phyloP scores from a whole-genome alignment of 192 early-diverging fungal species.

The Podila verticillata region DNA sequence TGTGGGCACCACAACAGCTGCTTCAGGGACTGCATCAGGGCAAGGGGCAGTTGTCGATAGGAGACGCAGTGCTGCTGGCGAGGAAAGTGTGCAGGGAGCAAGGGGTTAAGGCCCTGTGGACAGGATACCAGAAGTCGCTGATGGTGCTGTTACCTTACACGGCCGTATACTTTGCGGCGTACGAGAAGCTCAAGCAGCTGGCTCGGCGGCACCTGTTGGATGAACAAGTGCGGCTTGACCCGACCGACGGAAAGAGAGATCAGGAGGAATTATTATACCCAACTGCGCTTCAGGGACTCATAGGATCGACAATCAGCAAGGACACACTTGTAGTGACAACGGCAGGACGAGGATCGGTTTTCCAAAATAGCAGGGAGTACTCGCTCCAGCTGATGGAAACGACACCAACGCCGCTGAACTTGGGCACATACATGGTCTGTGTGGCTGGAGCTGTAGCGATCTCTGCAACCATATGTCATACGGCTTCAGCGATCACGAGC shows the following conservation, averaged over 20 bases:
- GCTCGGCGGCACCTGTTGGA: slow-evolving; percentile 4
- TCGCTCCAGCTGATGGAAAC: background rate
- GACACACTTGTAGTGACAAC: background rate
- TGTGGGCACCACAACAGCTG: slow-evolving; percentile 37
- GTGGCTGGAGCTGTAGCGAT: slow-evolving; percentile 23
- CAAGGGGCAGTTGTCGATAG: slow-evolving; percentile 16
- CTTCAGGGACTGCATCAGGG: slow-evolving; percentile 25
- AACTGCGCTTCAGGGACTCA: background rate
- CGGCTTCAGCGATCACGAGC: slow-evolving; percentile 7
- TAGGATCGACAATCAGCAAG: background rate
- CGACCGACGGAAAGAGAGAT: background rate
- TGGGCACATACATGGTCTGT: slow-evolving; percentile 39
- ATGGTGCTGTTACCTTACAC: slow-evolving; percentile 31
- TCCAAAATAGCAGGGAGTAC: background rate
- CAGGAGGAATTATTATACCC: background rate
- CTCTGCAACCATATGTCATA: slow-evolving; percentile 31
- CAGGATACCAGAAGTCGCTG: slow-evolving; percentile 20
- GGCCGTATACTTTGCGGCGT: slow-evolving; percentile 29
- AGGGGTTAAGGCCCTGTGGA: slow-evolving; percentile 17
- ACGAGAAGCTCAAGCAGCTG: slow-evolving; percentile 34
- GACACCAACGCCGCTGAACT: slow-evolving; percentile 6
- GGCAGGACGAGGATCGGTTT: no score
- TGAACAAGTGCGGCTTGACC: background rate
- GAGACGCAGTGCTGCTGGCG: slow-evolving; percentile 6
- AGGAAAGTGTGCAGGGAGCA: slow-evolving; percentile 12